Evolutionary conservation across 352 stramenopile genomes (phyloP).

Genomic region (Globisporangium spiculum): DNA sequence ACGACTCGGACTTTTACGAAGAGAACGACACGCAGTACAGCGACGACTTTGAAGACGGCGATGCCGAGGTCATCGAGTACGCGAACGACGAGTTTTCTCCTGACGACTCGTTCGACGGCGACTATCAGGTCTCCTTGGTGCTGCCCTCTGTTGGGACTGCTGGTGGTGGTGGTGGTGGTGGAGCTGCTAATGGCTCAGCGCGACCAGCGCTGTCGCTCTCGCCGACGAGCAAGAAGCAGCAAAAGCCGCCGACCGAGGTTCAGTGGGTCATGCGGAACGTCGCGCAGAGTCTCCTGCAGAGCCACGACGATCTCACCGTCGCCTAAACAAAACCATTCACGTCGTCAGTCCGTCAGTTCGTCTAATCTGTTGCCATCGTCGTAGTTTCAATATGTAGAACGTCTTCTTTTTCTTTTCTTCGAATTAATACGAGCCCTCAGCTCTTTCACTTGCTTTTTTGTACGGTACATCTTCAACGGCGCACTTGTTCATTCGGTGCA

Average conservation of each 20-base stretch:
- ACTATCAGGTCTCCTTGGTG: not conserved
- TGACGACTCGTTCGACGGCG: conserved; percentile 24
- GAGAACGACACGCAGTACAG: conserved; percentile 74
- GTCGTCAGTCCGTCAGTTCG: not conserved
- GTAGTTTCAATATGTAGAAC: conserved; percentile 12
- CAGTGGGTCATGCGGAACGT: conserved; percentile 78
- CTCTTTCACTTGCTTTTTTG: not conserved
- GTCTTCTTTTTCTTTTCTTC: conserved; percentile 4
- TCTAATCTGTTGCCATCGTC: not conserved
- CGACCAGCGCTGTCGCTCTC: conserved; percentile 12
- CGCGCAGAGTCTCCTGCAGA: conserved; percentile 64
- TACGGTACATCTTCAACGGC: not conserved
- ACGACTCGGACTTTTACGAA: conserved; percentile 72
- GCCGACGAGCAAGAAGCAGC: conserved; percentile 21
- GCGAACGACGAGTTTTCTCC: conserved; percentile 57
- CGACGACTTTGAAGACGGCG: conserved; percentile 77
- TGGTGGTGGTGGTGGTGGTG: not conserved
- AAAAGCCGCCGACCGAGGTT: conserved; percentile 43
- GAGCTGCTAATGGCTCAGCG: not conserved
- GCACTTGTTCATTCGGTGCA: conserved; percentile 47
- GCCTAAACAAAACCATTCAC: conserved; percentile 10
- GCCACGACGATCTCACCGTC: conserved; percentile 40
- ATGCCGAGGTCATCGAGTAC: conserved; percentile 81
- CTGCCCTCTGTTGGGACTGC: not conserved
- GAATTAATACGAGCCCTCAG: conserved; percentile 5